A percentile compares a stretch with the other conserved stretches of the same genome.
These are phyloP conservation scores for Lactarius sanguifluus DNA, from an alignment of 768 basidiomycete genomes.

Conservation along the genomic window DNA sequence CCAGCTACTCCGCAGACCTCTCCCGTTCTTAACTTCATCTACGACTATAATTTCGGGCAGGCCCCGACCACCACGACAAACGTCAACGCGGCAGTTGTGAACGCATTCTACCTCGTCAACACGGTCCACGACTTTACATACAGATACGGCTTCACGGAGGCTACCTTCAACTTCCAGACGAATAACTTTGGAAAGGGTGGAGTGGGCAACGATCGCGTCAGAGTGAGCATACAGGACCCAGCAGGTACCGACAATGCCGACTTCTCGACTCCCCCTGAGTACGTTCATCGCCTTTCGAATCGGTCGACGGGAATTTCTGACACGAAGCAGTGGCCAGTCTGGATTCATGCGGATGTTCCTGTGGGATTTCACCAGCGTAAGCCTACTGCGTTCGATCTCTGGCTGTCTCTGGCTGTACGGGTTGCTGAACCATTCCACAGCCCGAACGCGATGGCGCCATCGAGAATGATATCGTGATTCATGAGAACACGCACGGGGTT, in stretches of 20 bases:
- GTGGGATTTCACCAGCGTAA: constrained; percentile 34
- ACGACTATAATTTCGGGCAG: constrained; percentile 38
- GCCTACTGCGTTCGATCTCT: constrained; percentile 22
- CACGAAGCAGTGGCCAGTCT: constrained; percentile 36
- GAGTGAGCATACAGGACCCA: constrained; percentile 51
- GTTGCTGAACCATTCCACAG: constrained; percentile 29
- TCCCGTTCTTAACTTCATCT: constrained; percentile 42
- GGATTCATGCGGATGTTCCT: constrained; percentile 48
- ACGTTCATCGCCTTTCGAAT: constrained; percentile 22
- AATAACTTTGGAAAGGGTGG: constrained; percentile 56
- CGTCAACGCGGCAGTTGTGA: constrained; percentile 55
- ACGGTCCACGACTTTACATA: constrained; percentile 54
- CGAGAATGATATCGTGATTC: constrained; percentile 56
- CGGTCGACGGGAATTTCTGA: background rate
- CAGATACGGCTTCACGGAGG: constrained; percentile 61
- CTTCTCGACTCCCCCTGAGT: constrained; percentile 49
- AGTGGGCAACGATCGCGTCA: constrained; percentile 49
- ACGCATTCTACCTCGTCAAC: constrained; percentile 62
- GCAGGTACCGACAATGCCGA: constrained; percentile 47
- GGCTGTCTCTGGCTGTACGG: no score
- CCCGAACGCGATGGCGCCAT: constrained; percentile 65
- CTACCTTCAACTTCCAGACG: constrained; percentile 59
- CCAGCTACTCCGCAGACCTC: constrained; percentile 43
- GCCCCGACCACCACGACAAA: no score
- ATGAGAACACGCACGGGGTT: constrained; percentile 44